Percentiles rank a stretch among this genome's conserved stretches.
These are phyloP conservation scores for Ganoderma boninense DNA, from an alignment of 1,284 basidiomycete genomes.

Conservation along the genomic window DNA sequence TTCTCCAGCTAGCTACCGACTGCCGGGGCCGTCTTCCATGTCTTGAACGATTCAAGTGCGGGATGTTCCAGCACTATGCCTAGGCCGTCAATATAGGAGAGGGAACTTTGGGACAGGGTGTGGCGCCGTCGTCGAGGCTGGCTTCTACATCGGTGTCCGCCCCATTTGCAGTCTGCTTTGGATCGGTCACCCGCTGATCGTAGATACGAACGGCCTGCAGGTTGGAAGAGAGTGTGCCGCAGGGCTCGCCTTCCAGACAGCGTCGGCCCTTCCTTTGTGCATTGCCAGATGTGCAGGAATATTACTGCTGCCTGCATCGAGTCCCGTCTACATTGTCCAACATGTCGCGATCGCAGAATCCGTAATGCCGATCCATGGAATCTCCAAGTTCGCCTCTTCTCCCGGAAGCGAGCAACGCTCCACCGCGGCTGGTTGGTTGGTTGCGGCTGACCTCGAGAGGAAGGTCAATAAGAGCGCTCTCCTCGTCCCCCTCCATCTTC, in stretches of 20 bases:
- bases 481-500: neutral
- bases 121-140: neutral
- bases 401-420: neutral
- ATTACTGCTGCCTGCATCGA: neutral
- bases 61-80: neutral
- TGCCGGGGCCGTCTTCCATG: no score
- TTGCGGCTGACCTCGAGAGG: neutral
- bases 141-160: neutral
- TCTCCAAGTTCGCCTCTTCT: neutral
- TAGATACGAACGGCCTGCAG: neutral
- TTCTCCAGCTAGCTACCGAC: no score
- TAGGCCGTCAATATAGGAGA: neutral
- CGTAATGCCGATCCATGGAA: neutral
- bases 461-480: neutral
- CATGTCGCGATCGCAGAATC: neutral
- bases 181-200: no score
- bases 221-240: neutral
- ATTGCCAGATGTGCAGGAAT: no score
- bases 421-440: neutral
- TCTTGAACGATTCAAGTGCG: no score
- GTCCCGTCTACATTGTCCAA: neutral
- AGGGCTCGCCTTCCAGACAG: neutral
- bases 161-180: neutral
- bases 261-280: neutral
- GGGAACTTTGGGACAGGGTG: neutral